These are phyloP conservation scores for Aspergillus clavatus DNA, from an alignment of 2,329 filamentous ascomycete species.

Conservation along the genomic window DNA sequence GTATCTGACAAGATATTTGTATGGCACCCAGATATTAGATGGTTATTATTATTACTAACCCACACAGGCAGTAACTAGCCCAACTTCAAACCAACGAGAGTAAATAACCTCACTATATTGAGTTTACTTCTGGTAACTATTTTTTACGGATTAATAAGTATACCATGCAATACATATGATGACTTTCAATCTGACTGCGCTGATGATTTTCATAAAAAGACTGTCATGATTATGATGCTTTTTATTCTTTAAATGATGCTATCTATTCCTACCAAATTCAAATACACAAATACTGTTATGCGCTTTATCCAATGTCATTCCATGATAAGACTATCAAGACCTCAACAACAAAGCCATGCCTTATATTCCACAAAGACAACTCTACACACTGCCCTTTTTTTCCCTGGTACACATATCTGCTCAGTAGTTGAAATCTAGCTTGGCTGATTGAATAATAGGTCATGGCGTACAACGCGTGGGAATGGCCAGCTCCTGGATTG, in stretches of 20 bases:
- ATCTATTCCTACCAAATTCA: background rate
- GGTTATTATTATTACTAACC: too few relatives aligned
- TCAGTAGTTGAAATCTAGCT: background rate
- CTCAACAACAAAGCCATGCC: conserved; percentile 4
- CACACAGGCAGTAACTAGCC: too few relatives aligned
- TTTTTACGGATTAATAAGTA: too few relatives aligned
- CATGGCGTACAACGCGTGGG: conserved; percentile 86
- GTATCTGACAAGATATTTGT: too few relatives aligned
- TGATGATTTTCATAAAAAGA: conserved; percentile 12
- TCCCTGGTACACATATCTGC: conserved; percentile 34
- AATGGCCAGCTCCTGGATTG: conserved; percentile 81
- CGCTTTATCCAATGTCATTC: conserved; percentile 1
- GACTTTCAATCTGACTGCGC: conserved; percentile 13
- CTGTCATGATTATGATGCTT: conserved; percentile 9
- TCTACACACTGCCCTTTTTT: conserved; percentile 45
- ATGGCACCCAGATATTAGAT: too few relatives aligned
- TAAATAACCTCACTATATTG: too few relatives aligned
- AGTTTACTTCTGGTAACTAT: too few relatives aligned
- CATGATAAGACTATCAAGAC: background rate
- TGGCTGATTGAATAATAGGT: conserved; percentile 48
- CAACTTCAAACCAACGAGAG: too few relatives aligned
- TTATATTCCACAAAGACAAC: conserved; percentile 6
- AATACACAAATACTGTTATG: background rate
- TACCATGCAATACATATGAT: conserved; percentile 11
- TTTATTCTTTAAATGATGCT: background rate